phyloP scores from a whole-genome alignment of 2,329 filamentous ascomycete genomes.

The Cladosporium sp. region DNA sequence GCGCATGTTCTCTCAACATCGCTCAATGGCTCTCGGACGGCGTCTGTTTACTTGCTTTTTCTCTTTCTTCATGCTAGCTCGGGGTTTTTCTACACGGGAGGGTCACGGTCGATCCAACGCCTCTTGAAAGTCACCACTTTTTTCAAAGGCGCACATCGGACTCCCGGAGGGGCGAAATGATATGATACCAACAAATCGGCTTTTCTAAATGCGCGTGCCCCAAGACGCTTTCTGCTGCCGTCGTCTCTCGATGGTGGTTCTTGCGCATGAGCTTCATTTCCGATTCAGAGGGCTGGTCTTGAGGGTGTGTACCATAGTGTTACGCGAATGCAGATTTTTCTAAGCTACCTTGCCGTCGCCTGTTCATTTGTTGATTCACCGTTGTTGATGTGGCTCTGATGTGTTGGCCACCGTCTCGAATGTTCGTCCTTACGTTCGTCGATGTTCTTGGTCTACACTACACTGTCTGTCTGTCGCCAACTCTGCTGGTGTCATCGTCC shows the following conservation, averaged over 20 bases:
- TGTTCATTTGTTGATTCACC: not conserved
- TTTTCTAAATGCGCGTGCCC: slow-evolving; percentile 6
- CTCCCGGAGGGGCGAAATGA: slow-evolving; percentile 5
- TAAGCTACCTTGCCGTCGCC: not conserved
- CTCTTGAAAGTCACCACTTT: not conserved
- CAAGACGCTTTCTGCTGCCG: not conserved
- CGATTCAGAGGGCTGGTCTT: slow-evolving; percentile 7
- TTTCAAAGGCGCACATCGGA: slow-evolving; percentile 3
- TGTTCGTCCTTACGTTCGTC: not conserved
- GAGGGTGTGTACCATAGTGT: slow-evolving; percentile 16
- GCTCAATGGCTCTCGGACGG: not conserved
- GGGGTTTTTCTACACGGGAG: slow-evolving; percentile 9
- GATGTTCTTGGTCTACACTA: not conserved
- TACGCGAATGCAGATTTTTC: slow-evolving; percentile 1
- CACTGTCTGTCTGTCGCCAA: not conserved
- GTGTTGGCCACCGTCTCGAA: not conserved
- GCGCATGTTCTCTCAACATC: not conserved
- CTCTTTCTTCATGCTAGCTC: slow-evolving; percentile 20
- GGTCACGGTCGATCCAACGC: not conserved
- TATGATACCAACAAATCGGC: slow-evolving; percentile 18
- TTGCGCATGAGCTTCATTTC: slow-evolving; percentile 4
- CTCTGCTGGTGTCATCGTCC: not conserved
- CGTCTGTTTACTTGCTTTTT: slow-evolving; percentile 17
- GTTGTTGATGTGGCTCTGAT: not conserved
- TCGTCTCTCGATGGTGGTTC: not conserved